A percentile compares a stretch with the other conserved stretches of the same genome.
Evolutionary conservation across 768 basidiomycete genomes (phyloP).

Genomic region (Tricholoma sp.): DNA sequence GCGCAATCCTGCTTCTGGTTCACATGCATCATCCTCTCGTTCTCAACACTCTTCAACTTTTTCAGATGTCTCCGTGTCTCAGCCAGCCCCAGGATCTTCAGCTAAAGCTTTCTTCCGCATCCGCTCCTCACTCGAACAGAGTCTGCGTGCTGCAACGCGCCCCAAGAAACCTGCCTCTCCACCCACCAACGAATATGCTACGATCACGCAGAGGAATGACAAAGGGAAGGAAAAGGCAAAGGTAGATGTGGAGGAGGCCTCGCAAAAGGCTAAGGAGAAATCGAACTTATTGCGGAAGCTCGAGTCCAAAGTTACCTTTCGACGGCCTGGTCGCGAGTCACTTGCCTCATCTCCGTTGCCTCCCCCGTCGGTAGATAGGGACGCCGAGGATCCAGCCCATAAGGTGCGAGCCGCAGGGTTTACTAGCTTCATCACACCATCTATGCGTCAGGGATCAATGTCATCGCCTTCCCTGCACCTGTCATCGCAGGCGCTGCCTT

Average conservation of each 20-base stretch:
- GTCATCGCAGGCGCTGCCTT: conserved; percentile 50
- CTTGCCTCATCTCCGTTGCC: conserved; percentile 34
- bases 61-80: conserved; percentile 22
- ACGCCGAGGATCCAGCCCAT: conserved; percentile 25
- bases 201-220: conserved; percentile 36
- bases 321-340: conserved; percentile 35
- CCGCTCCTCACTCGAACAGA: conserved; percentile 64
- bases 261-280: conserved; percentile 33
- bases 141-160: conserved; percentile 57
- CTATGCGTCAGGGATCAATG: conserved; percentile 64
- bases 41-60: conserved; percentile 31
- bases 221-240: conserved; percentile 41
- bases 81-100: conserved; percentile 32
- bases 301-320: conserved; percentile 49
- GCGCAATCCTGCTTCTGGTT: conserved; percentile 28
- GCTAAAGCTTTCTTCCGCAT: conserved; percentile 59
- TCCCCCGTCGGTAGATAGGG: conserved; percentile 24
- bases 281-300: conserved; percentile 41
- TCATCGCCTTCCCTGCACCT: conserved; percentile 72
- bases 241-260: conserved; percentile 16
- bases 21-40: conserved; percentile 38
- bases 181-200: conserved; percentile 37
- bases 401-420: conserved; percentile 47
- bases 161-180: conserved; percentile 40
- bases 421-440: conserved; percentile 59